These are phyloP conservation scores for Schwanniomyces pseudopolymorphus DNA, from an alignment of 805 yeast genomes.

Conservation along the genomic window DNA sequence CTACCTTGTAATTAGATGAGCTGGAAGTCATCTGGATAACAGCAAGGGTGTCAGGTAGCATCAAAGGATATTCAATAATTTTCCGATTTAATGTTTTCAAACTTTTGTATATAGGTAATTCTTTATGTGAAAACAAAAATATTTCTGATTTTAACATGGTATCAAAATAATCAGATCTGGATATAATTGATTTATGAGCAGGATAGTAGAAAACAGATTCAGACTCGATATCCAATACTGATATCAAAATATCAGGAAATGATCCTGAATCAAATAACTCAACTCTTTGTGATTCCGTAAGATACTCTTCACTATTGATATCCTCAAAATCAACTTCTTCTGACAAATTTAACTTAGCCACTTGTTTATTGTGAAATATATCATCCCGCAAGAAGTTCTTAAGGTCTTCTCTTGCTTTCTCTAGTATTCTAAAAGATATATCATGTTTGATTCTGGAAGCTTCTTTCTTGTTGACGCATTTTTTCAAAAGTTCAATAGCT, in stretches of 20 bases:
- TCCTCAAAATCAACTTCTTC: constrained; percentile 34
- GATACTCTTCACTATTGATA: constrained; percentile 15
- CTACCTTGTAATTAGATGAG: constrained; percentile 23
- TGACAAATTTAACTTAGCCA: constrained; percentile 10
- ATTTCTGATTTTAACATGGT: constrained; percentile 57
- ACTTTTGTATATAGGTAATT: constrained; percentile 13
- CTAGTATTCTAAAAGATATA: constrained; percentile 30
- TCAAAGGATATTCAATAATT: constrained; percentile 13
- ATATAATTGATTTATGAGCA: constrained; percentile 59
- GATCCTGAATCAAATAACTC: constrained; percentile 19
- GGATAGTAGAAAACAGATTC: constrained; percentile 50
- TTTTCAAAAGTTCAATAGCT: constrained; percentile 27
- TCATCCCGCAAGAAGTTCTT: constrained; percentile 21
- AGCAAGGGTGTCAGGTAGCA: constrained; percentile 10
- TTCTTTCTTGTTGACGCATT: constrained; percentile 17
- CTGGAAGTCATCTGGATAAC: constrained; percentile 13
- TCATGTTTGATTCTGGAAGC: constrained; percentile 30
- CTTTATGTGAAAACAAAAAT: constrained; percentile 14
- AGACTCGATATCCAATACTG: constrained; percentile 27
- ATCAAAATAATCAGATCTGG: constrained; percentile 62
- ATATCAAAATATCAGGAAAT: constrained; percentile 50
- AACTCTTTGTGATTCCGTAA: constrained; percentile 19
- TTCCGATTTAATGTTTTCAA: constrained; percentile 3
- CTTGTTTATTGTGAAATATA: constrained; percentile 19
- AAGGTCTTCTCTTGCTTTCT: constrained; percentile 35